Evolutionary conservation across 2,329 filamentous ascomycete species (phyloP), one percentile per base, ranked within the genome.

Genomic region (Nigrospora osmanthi): DNA sequence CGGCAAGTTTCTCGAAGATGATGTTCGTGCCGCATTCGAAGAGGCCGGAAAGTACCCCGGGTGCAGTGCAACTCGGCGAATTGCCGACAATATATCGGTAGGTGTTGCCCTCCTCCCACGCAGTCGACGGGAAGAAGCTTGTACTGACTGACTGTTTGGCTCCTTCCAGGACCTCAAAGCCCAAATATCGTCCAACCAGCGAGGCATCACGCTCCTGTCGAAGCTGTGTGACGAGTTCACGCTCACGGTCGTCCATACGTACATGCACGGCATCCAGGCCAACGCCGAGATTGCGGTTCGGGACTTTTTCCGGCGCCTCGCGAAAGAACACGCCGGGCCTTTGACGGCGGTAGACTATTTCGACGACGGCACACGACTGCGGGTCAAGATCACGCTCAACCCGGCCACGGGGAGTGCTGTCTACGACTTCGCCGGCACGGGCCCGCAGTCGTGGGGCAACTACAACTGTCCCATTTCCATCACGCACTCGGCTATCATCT

Each of bases 301-400:
- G 30, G 43, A 40, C 34, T 46, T 64, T 13, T 54, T 65, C 43
- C 56, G 53, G 33, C 39, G 39, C 32, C 44, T 63, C 15, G 58
- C 82, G 0, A 72, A 78, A 47, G 75, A 83, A 10, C 54, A 57
- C 30, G 52, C 45, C 2, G 35, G 79, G 45, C 78, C 83, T 38
- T 67, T 88, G 1, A 73, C 74, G 15, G 83, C 85, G 0, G 68
- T 79, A 6, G 85, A 89, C 53, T 85, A 80, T 64, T 87, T 89
- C 83, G 85, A 89, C 54, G 84, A 89, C 32, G 54, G 56, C 9
- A 56, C 52, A 1, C 43, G 48, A 4, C 49, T 59, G 30, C 47
- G 44, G 14, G 46, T 59, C 17, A 50, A 48, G 23, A 53, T 58
- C 44, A 57, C 50, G 1, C 87, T 89, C 51, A 75, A 87, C 54